These are phyloP conservation scores for Yamadazyma taylorii DNA, from an alignment of 1,139 yeast species.

Conservation along the genomic window DNA sequence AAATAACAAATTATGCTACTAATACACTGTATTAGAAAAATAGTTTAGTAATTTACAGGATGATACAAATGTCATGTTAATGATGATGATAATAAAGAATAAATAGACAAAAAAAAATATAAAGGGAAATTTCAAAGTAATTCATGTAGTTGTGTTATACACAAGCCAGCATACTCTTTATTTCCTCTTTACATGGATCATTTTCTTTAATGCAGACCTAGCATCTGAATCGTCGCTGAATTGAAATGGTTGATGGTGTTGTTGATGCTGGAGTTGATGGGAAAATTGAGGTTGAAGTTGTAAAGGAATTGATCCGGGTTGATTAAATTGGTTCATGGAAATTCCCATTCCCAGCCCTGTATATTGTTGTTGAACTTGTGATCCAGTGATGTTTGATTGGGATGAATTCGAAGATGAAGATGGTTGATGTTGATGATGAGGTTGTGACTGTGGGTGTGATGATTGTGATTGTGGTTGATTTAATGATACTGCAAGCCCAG, in stretches of 20 bases:
- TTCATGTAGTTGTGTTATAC: too few relatives aligned
- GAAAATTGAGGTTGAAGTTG: constrained; percentile 6
- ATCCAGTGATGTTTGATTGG: background rate
- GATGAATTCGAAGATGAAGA: too few relatives aligned
- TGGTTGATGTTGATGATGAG: too few relatives aligned
- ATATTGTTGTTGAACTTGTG: background rate
- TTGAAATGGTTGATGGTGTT: constrained; percentile 4
- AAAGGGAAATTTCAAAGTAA: background rate
- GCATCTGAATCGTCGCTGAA: constrained; percentile 41
- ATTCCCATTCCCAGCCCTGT: background rate
- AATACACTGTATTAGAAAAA: constrained; percentile 3
- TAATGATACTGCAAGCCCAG: constrained; percentile 2
- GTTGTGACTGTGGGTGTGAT: too few relatives aligned
- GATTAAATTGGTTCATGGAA: background rate
- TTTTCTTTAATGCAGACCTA: constrained; percentile 40
- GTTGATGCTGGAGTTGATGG: constrained; percentile 14
- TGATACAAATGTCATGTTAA: constrained; percentile 1
- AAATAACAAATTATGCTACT: constrained; percentile 1
- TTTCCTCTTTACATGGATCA: constrained; percentile 36
- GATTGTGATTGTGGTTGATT: constrained; percentile 1
- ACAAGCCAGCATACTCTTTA: too few relatives aligned
- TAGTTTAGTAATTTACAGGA: background rate
- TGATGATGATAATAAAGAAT: background rate
- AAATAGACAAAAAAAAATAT: background rate
- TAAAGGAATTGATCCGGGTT: constrained; percentile 3